These are phyloP conservation scores for Candolleomyces aberdarensis DNA, from an alignment of 768 basidiomycete genomes.

Conservation along the genomic window DNA sequence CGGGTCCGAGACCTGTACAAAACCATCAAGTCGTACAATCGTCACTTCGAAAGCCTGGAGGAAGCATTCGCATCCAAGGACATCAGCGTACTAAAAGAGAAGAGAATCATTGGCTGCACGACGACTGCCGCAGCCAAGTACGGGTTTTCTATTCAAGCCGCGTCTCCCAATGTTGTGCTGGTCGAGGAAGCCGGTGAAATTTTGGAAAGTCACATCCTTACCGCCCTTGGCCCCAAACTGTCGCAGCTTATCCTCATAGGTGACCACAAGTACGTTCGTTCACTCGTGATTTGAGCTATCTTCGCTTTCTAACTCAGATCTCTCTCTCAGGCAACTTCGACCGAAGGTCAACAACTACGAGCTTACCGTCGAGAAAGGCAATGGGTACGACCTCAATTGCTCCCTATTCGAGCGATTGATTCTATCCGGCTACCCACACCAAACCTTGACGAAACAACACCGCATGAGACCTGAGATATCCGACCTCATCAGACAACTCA, in stretches of 20 bases:
- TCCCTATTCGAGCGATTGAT: conserved; percentile 72
- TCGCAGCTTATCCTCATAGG: conserved; percentile 65
- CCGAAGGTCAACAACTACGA: conserved; percentile 68
- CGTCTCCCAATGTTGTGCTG: conserved; percentile 49
- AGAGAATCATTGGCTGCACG: conserved; percentile 63
- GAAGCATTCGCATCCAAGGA: conserved; percentile 34
- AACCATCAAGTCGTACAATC: conserved; percentile 37
- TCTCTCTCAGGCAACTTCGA: conserved; percentile 53
- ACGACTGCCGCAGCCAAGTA: conserved; percentile 71
- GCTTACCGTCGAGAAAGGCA: conserved; percentile 65
- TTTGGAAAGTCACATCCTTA: conserved; percentile 62
- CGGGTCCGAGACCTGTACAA: conserved; percentile 31
- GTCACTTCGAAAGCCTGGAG: conserved; percentile 28
- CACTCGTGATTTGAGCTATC: no score
- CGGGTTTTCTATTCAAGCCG: conserved; percentile 40
- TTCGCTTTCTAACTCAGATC: background rate
- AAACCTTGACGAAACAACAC: conserved; percentile 54
- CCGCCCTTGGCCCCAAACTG: conserved; percentile 45
- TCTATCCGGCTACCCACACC: conserved; percentile 58
- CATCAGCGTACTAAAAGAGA: conserved; percentile 33
- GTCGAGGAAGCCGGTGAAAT: conserved; percentile 78
- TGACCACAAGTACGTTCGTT: conserved; percentile 58
- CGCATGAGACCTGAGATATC: conserved; percentile 79
- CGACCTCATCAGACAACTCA: conserved; percentile 53
- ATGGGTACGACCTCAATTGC: conserved; percentile 63